Evolutionary conservation across 768 basidiomycete genomes (phyloP), one percentile per base, ranked within the genome.

Genomic region (Tricholoma sp.): DNA sequence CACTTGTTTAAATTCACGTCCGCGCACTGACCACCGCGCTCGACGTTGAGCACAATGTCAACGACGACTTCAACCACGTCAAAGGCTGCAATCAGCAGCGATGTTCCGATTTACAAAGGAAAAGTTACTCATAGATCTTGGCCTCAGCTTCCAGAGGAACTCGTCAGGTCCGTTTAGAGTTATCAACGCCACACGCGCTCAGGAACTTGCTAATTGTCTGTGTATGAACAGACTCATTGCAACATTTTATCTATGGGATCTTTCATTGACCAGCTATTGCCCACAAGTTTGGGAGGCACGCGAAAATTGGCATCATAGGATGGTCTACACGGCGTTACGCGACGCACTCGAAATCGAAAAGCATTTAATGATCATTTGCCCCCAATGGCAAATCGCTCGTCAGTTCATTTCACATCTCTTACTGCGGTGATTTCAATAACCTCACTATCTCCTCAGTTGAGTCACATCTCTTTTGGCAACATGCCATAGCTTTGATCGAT

Each of bases 381-480:
- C 81, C 0, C 64, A 82, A 54, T 89, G 86, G 86, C 70, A 72
- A 49, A 64, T 64, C 34, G 85, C 85, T 53, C 74, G 86, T 88
- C 67, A 70, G 86, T 80, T 18, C 51, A 5, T 50, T 18, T 35
- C n/a, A 55, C 43, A 50, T 16, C 16, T 29, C 31, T 19, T 49
- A 55, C 55, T 41, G 52, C 29, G 22, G 37, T 39, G 37, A 61
- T 41, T 52, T 58, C 50, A 47, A 21, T 61, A 49, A 22, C 3
- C 24, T 27, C 3, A 27, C 47, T 59, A 31, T 27, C 59, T 58
- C 58, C 5, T 32, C 64, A 89, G 88, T 90, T 56, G 83, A 88
- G 74, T 74, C 76, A 7, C 88, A 89, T 72, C 69, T 78, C 16
- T 89, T 88, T 66, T 90, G 88, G 88, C 76, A 77, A 59, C 83